Evolutionary conservation across 2,329 filamentous ascomycete genomes (phyloP).

Genomic region (Colletotrichum filicis): DNA sequence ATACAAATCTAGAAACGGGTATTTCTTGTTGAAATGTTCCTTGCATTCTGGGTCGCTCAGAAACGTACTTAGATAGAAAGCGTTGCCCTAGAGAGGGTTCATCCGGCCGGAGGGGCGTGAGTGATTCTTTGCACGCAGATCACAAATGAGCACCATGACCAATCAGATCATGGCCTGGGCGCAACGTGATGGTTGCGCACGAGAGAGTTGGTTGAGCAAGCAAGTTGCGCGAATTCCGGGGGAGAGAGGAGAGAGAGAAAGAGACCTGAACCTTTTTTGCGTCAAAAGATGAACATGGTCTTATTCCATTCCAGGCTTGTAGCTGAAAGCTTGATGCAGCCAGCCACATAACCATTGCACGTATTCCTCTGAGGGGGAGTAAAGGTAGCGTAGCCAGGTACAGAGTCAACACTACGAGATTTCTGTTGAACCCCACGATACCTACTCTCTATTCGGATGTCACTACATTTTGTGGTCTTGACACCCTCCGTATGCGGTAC

Average conservation of each 20-base stretch:
- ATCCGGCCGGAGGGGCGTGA: slow-evolving; percentile 12
- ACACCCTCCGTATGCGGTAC: neutral
- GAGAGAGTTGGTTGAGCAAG: neutral
- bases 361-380: neutral
- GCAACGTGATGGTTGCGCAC: slow-evolving; percentile 39
- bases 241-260: neutral
- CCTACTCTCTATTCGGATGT: slow-evolving; percentile 15
- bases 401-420: neutral
- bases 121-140: neutral
- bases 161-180: slow-evolving; percentile 32
- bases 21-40: neutral
- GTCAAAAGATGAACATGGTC: neutral
- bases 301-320: slow-evolving; percentile 8
- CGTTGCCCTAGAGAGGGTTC: neutral
- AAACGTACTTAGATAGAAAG: too few species aligned
- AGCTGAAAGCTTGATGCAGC: slow-evolving; percentile 6
- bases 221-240: slow-evolving; percentile 29
- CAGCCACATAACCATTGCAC: neutral
- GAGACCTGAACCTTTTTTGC: neutral
- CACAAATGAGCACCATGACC: slow-evolving; percentile 10
- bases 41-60: neutral
- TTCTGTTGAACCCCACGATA: slow-evolving; percentile 11
- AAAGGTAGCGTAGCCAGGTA: neutral
- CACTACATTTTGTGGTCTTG: slow-evolving; percentile 13
- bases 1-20: neutral